These are phyloP conservation scores for Epichloe gansuensis DNA, from an alignment of 2,329 filamentous ascomycete genomes.

Conservation along the genomic window DNA sequence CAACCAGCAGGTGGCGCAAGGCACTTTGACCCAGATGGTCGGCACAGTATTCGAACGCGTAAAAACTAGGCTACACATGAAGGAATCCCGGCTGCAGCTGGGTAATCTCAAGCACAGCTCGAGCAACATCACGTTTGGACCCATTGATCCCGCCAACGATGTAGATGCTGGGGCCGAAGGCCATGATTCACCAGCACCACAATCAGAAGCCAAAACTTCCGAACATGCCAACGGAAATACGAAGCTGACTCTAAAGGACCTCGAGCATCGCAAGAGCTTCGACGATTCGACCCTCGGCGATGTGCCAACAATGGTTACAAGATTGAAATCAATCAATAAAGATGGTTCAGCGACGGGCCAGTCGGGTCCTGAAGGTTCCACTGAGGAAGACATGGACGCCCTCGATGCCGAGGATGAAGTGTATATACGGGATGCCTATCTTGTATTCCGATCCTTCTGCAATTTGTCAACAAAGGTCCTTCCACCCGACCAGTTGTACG, in stretches of 20 bases:
- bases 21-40: constrained; percentile 95
- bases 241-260: constrained; percentile 53
- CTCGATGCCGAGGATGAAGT: constrained; percentile 77
- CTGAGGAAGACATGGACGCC: constrained; percentile 44
- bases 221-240: constrained; percentile 25
- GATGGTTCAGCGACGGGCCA: constrained; percentile 32
- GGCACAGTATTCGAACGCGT: constrained; percentile 95
- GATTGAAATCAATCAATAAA: constrained; percentile 37
- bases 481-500: constrained; percentile 79
- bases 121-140: constrained; percentile 39
- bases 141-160: constrained; percentile 26
- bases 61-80: constrained; percentile 72
- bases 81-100: constrained; percentile 59
- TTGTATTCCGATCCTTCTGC: constrained; percentile 95
- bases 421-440: constrained; percentile 91
- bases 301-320: constrained; percentile 53
- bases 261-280: constrained; percentile 56
- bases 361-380: constrained; percentile 39
- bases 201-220: constrained; percentile 17
- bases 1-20: constrained; percentile 95
- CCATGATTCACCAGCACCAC: constrained; percentile 22
- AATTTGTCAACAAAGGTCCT: constrained; percentile 90
- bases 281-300: constrained; percentile 55
- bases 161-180: constrained; percentile 25
- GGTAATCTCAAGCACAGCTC: constrained; percentile 37